Base-by-base conservation (phyloP, 2,329 filamentous ascomycete species). In the Fusarium continuum region DNA sequence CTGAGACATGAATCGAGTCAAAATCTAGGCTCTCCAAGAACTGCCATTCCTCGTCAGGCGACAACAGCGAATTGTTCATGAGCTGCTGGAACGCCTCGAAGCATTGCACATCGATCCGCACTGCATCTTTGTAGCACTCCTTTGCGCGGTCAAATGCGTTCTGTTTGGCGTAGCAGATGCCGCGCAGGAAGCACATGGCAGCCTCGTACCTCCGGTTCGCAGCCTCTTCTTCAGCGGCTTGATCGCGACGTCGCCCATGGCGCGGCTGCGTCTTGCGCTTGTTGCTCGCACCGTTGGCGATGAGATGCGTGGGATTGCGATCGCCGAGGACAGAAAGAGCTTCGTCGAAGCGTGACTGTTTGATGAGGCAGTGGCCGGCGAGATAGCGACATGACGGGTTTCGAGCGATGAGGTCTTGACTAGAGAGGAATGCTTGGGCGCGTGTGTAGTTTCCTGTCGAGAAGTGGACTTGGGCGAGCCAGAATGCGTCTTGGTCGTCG, bases 1-100 rank as follows among this genome's bases (percentile, higher is more conserved):
- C 85, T 3, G 81, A 79, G 2, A 89, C 84, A 7, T 83, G 82
- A 62, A 98, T 89, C 17, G 90, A 88, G 75, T 96, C 93, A 74
- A 99, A 99, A 77, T 97, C 88, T 19, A 97, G 84, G 46, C 91
- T 92, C 67, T 95, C 90, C 36, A 97, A 83, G 62, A 97, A 97
- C 44, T 89, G 85, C 85, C 94, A 92, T 74, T 97, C 93, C 76
- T 97, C 93, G 29, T 91, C 88, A 0, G 93, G 93, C 41, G 87
- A 87, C 86, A 99, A 91, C 61, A 99, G 83, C 17, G 91, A 91
- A 78, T 99, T 99, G 79, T 93, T 92, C 88, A 98, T 97, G 51
- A 99, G 85, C 79, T 98, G 93, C 70, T 97, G 93, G 73, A 99
- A 98, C 1, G 95, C 95, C 77, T 99, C 95, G 73, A 97, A 98